Evolutionary conservation across 768 basidiomycete genomes (phyloP).

Genomic region (Boletus fagicola): DNA sequence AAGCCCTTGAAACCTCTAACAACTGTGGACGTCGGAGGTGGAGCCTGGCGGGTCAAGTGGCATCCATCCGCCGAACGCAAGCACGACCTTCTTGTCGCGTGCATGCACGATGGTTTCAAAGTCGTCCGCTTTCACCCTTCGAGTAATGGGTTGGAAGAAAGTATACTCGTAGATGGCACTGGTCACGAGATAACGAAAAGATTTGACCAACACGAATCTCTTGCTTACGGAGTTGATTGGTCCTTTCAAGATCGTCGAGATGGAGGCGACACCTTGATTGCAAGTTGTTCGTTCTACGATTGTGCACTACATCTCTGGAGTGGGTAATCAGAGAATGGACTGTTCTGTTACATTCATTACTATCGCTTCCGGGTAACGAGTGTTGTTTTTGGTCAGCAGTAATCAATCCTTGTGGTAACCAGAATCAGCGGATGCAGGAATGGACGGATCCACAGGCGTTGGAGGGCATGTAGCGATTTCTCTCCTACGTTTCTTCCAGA

Average conservation of each 20-base stretch:
- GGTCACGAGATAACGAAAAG: conserved; percentile 46
- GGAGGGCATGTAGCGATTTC: conserved; percentile 14
- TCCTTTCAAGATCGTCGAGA: conserved; percentile 41
- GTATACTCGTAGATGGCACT: conserved; percentile 11
- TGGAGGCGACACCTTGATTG: conserved; percentile 53
- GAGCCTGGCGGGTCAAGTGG: conserved; percentile 96
- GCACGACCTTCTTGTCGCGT: conserved; percentile 83
- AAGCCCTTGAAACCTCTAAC: conserved; percentile 57
- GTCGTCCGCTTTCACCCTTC: conserved; percentile 42
- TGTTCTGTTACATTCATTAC: background rate
- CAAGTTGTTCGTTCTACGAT: conserved; percentile 96
- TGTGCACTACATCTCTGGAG: conserved; percentile 79
- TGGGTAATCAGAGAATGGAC: conserved; percentile 40
- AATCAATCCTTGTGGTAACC: background rate
- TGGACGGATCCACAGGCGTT: conserved; percentile 3
- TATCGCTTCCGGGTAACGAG: background rate
- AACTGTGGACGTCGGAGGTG: conserved; percentile 76
- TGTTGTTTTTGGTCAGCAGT: background rate
- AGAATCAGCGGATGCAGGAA: background rate
- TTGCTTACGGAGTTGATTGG: conserved; percentile 96
- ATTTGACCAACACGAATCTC: conserved; percentile 74
- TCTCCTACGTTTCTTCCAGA: conserved; percentile 44
- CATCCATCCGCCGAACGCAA: conserved; percentile 71
- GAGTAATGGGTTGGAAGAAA: background rate
- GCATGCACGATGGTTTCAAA: conserved; percentile 98